Percentiles rank a stretch among this genome's conserved stretches.
phyloP scores from a whole-genome alignment of 2,329 filamentous ascomycete genomes.

The Chrysoporthe deuterocubensis region DNA sequence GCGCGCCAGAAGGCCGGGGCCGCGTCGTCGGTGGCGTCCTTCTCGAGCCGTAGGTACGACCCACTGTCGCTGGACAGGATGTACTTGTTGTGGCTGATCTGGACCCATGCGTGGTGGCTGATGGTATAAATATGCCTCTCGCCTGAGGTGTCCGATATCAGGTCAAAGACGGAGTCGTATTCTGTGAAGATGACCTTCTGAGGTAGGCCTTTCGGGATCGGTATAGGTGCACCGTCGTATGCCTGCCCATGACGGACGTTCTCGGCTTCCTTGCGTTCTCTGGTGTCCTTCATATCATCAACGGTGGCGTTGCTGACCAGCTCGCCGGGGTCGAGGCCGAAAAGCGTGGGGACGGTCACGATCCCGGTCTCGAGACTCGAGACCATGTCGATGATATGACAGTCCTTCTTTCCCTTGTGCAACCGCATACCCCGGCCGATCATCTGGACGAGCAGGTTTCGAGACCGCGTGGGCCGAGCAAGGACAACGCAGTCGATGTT shows the following conservation, averaged over 20 bases:
- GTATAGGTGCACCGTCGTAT: conserved; percentile 19
- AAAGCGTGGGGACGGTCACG: conserved; percentile 87
- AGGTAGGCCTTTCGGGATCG: conserved; percentile 24
- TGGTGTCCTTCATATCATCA: conserved; percentile 62
- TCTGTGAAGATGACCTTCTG: conserved; percentile 77
- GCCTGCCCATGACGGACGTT: conserved; percentile 39
- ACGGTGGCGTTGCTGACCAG: conserved; percentile 70
- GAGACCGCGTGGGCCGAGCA: conserved; percentile 84
- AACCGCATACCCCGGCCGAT: conserved; percentile 92
- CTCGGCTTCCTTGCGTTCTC: conserved; percentile 51
- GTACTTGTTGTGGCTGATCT: conserved; percentile 71
- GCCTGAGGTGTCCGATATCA: conserved; percentile 79
- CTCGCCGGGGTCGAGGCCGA: conserved; percentile 85
- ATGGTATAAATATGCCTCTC: conserved; percentile 79
- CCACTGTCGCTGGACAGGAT: conserved; percentile 70
- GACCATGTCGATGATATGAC: conserved; percentile 96
- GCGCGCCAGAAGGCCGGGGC: conserved; percentile 45
- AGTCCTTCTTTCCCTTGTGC: conserved; percentile 79
- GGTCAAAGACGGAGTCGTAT: conserved; percentile 89
- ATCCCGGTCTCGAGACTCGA: conserved; percentile 83
- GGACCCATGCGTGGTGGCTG: conserved; percentile 82
- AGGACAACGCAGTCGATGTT: conserved; percentile 94
- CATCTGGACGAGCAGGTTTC: conserved; percentile 97
- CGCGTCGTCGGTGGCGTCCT: conserved; percentile 39
- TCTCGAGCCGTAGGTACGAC: conserved; percentile 62